Base-by-base conservation (phyloP, 1,284 basidiomycete species). In the Fomes fomentarius region DNA sequence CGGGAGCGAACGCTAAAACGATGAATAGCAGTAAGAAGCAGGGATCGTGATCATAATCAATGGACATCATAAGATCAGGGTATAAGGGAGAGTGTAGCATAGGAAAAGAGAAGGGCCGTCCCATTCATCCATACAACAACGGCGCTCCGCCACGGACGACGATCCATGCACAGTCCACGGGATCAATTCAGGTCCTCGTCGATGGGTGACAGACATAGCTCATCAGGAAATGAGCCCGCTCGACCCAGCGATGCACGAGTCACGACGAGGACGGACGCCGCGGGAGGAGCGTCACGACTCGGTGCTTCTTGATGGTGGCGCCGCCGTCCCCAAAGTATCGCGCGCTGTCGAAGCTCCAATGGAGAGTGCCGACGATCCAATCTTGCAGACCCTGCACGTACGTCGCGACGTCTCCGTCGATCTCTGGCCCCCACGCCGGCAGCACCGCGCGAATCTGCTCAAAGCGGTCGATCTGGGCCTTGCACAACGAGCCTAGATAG, bases 241-340 rank as follows among this genome's bases (percentile, higher is more conserved):
- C 17, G 10, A 15, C 21, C 15, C 30, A 28, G 45, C 44, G 25
- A 30, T 28, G 26, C 26, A 37, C 41, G 44, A 34, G 43, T 34
- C 30, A 53, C 51, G 45, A 34, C 33, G 34, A n/a, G n/a, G n/a
- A 24, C 34, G 47, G 37, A 30, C 48, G 40, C 44, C 30, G 41
- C 47, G 67, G 62, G 44, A 65, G 55, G 22, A 71, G 60, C 35
- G 62, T 64, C n/a, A 73, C 65, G 39, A 64, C 40, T 10, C 69
- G 60, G 39, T 61, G 57, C 49, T 60, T 59, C 57, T 68, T 69
- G 21, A 73, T 57, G 35, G 62, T 61, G 12, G 56, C 47, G 12
- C 70, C 71, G 14, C 63, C 58, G 28, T 61, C 57, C 15, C 70
- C 69, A 50, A 71, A 70, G 50, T 74, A 72, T 3, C 71, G 65